A percentile compares a stretch with the other conserved stretches of the same genome.
phyloP scores from a whole-genome alignment of 495 filamentous ascomycete genomes.

The Daldinia decipiens region DNA sequence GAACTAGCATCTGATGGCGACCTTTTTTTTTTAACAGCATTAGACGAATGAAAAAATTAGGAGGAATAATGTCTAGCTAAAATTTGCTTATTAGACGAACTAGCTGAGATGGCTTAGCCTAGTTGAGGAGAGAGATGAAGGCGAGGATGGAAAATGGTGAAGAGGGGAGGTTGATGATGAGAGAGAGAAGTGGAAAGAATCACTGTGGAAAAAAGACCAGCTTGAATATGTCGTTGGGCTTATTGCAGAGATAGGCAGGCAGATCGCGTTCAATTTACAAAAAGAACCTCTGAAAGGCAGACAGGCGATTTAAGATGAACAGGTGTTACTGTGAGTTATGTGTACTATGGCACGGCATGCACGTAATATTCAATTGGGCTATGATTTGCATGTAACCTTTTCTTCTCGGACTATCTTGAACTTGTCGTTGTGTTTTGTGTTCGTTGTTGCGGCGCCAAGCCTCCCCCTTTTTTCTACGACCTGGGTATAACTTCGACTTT shows the following conservation, averaged over 20 bases:
- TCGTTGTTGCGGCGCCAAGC: conserved; percentile 16
- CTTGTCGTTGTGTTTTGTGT: conserved; percentile 5
- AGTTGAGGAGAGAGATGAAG: conserved; percentile 12
- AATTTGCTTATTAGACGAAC: conserved; percentile 23
- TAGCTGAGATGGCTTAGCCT: background rate
- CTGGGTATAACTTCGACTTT: conserved; percentile 24
- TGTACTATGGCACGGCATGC: background rate
- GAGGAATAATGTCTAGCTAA: conserved; percentile 39
- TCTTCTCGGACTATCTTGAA: conserved; percentile 11
- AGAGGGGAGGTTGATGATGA: background rate
- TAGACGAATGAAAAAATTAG: background rate
- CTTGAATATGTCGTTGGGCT: conserved; percentile 44
- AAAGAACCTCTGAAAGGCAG: conserved; percentile 7
- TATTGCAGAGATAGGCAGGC: conserved; percentile 43
- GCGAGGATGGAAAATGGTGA: conserved; percentile 4
- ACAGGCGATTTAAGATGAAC: background rate
- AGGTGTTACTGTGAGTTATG: conserved; percentile 11
- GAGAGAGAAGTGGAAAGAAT: background rate
- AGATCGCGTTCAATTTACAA: conserved; percentile 39
- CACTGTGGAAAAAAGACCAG: conserved; percentile 21
- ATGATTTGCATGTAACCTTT: background rate
- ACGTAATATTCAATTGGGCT: background rate
- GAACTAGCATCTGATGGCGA: conserved; percentile 6
- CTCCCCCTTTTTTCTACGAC: conserved; percentile 14
- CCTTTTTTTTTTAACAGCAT: conserved; percentile 9